Base-by-base conservation (phyloP, 495 filamentous ascomycete genomes). In the Geopyxis carbonaria region DNA sequence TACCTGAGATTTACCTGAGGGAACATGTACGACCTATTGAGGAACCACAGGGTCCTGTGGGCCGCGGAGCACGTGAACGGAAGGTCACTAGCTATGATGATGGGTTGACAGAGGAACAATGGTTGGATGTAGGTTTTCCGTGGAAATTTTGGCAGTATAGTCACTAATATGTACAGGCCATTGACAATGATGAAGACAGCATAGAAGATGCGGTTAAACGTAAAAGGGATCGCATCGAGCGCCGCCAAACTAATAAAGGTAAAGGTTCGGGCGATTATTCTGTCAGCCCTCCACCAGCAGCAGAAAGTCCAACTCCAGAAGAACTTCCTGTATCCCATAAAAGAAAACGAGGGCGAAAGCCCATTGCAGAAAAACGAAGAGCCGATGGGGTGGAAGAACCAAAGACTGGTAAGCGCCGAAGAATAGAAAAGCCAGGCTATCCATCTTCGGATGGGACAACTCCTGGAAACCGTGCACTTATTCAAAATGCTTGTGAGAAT, bases 41-140 rank as follows among this genome's bases (percentile, higher is more conserved):
- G 25, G 72, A 80, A 47, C 70, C 74, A 16, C 75, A 84, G 38
- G 75, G 78, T 32, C 67, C 77, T 19, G 69, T 76, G 28, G 89
- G 89, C 22, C 83, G 89, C 57, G 89, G 89, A 40, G 85, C 85
- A 42, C 76, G 89, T 61, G 91, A 95, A 62, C 73, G 89, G 48
- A 94, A 81, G 52, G 68, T 80, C 38, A 84, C 93, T 43, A 80
- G 80, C 56, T 97, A 97, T 57, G 89, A 97, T 57, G 89, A 97
- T 52, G 89, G 91, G 20, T 75, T 97, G 29, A 93, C 89, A 2
- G 91, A 95, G 58, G 89, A 95, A 61, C 91, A 97, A 61, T 97
- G 89, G 89, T 57, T 80, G 22, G 66, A 70, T 56, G n/a, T n/a
- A n/a, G n/a, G n/a, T n/a, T n/a, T n/a, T n/a, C n/a, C n/a, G n/a